phyloP scores from a whole-genome alignment of 2,329 filamentous ascomycete genomes.

The Alternaria sp. region DNA sequence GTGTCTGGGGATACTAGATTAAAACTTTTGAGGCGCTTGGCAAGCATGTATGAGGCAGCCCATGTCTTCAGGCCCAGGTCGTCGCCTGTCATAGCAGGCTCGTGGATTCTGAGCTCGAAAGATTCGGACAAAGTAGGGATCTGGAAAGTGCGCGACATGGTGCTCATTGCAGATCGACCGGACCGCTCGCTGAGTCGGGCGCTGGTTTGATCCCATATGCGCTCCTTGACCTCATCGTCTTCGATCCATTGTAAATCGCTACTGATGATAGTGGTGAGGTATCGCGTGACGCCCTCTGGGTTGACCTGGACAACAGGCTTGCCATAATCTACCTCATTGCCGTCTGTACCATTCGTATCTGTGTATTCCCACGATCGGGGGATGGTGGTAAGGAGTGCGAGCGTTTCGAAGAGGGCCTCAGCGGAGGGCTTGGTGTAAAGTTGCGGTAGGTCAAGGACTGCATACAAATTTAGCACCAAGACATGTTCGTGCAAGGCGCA shows the following conservation, averaged over 20 bases:
- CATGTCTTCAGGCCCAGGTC: conserved; percentile 93
- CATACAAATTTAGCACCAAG: conserved; percentile 22
- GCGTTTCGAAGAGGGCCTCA: conserved; percentile 67
- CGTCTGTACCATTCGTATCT: conserved; percentile 33
- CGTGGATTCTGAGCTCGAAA: conserved; percentile 73
- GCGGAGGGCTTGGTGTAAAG: conserved; percentile 78
- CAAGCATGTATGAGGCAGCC: conserved; percentile 88
- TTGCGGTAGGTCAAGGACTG: conserved; percentile 80
- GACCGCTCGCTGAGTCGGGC: conserved; percentile 83
- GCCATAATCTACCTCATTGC: conserved; percentile 8
- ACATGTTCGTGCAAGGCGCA: neutral
- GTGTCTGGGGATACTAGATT: conserved; percentile 16
- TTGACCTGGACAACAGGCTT: conserved; percentile 50
- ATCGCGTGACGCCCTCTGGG: conserved; percentile 65
- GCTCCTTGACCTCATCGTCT: conserved; percentile 71
- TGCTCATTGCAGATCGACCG: conserved; percentile 74
- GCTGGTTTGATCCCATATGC: conserved; percentile 80
- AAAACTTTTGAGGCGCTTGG: conserved; percentile 68
- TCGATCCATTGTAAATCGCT: conserved; percentile 73
- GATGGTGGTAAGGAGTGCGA: conserved; percentile 71
- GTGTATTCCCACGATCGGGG: conserved; percentile 72
- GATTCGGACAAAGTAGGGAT: conserved; percentile 59
- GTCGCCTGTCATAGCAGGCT: conserved; percentile 88
- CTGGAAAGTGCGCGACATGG: conserved; percentile 67
- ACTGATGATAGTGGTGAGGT: conserved; percentile 73